Evolutionary conservation across 257 asterid genomes (phyloP).

Genomic region (Solanum appendiculatum): DNA sequence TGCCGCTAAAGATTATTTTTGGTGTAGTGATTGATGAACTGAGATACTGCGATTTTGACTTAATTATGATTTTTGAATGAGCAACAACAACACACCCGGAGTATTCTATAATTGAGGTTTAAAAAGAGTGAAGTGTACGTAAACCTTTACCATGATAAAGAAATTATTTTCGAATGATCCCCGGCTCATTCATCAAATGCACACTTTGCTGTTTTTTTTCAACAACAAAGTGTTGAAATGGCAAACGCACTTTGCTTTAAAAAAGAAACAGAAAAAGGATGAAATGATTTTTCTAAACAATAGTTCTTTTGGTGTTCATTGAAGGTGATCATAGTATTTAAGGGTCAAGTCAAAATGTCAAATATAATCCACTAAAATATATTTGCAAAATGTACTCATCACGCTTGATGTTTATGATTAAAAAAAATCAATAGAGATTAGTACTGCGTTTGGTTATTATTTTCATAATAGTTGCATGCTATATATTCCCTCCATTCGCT

Average conservation of each 20-base stretch:
- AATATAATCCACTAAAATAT: not conserved
- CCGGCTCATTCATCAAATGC: not conserved
- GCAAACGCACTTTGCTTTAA: not conserved
- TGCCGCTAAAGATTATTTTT: not conserved
- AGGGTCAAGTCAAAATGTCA: not conserved
- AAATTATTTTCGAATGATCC: not conserved
- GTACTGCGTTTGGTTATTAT: not conserved
- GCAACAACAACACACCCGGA: not conserved
- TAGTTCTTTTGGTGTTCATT: not conserved
- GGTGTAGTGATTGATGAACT: not conserved
- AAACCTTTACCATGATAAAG: not conserved
- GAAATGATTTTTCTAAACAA: not conserved
- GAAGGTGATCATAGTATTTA: not conserved
- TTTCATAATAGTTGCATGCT: not conserved
- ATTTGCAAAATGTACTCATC: not conserved
- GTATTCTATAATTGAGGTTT: not conserved
- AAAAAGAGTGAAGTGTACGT: fast-evolving
- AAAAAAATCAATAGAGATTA: not conserved
- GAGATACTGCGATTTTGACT: not conserved
- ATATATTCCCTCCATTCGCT: not conserved
- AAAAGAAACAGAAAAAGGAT: not conserved
- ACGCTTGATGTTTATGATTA: not conserved
- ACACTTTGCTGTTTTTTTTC: not conserved
- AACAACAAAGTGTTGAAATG: not conserved
- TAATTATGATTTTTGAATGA: not conserved